Evolutionary conservation across 257 asterid genomes (phyloP), one percentile per base, ranked within the genome.

Genomic region (Capsicum baccatum): DNA sequence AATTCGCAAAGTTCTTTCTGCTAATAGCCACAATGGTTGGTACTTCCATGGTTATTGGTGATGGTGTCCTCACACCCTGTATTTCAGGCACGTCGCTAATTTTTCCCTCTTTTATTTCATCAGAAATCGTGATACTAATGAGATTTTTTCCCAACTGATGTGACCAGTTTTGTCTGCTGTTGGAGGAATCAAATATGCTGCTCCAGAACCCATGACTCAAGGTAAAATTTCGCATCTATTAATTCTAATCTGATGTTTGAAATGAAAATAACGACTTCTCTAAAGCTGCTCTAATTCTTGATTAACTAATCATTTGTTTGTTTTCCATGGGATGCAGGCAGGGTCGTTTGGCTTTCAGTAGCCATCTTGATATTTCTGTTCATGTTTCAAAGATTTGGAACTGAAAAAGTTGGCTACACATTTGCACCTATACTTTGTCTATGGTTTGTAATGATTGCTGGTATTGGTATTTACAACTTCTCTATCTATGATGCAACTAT

Each of bases 31-130:
- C 97, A 35, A 91, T 93, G 86, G 92, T 94, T 1, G 98, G 94
- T 33, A 95, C 98, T 83, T 91, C 97, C 17, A 95, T 95, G 98
- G 93, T 95, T 9, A 93, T 95, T 37, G 98, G 98, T 13, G 98
- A 93, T 85, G 98, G 98, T 3, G 85, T 92, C 37, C 92, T 94
- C 9, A 94, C 98, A 44, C 97, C 98, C 0, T 88, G 97, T 47
- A 91, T 93, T 63, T 92, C 98, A 44, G 98, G 98, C 90, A 73
- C 56, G 15, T 10, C 37, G 64, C 54, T 37, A 4, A 16, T 16
- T 12, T 9, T 79, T 6, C n/a, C 11, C n/a, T 73, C 33, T 44
- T 71, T 47, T 71, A 44, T n/a, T 71, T 58, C n/a, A 71, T 17
- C 8, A 42, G 17, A 66, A 67, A 14, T 66, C 14, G 55, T 50